Evolutionary conservation across 192 early-diverging fungal genomes (phyloP), one percentile per base, ranked within the genome.

Genomic region (Dimargaris verticillata): DNA sequence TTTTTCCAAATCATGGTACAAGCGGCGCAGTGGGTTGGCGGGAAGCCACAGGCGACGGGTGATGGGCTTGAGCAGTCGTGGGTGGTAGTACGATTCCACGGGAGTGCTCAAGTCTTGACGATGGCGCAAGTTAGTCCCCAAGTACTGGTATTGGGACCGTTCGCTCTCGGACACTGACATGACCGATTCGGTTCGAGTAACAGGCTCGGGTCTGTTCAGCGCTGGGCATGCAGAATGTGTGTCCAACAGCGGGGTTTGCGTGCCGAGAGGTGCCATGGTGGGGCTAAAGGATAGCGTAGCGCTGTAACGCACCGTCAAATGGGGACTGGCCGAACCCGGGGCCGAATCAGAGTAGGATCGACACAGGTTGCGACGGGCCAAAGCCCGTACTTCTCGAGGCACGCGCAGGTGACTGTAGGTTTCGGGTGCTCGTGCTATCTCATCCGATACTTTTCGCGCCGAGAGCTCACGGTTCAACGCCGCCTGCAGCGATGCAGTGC

Each of bases 11-110:
- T 58, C 28, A 4, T 58, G 28, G 55, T 58, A 58, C 55, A 58
- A 29, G 17, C 55, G 55, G 17, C 33, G 55, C 12, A 58, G 55
- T 18, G 55, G 55, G 42, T 58, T 58, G 42, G 28, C 25, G 26
- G 55, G 55, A 28, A 58, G 33, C 55, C 55, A 58, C 55, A 58
- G 42, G 2, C 55, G 55, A 9, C 55, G 29, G 55, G 55, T 20
- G 22, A 58, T 24, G 15, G 55, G 33, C 22, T 58, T 58, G 42
- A 58, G 25, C 18, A 58, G 29, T 5, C 55, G 55, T 17, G 55
- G 55, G 29, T 58, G 55, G 2, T 38, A 28, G 29, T 58, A 58
- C 29, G 55, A 58, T 14, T 58, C 55, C 15, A 58, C 26, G 9
- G 55, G 55, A 28, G 55, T 38, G 38, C 55, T 41, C 29, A 58